phyloP scores from a whole-genome alignment of 495 filamentous ascomycete species.

The Chaetomium tenue region DNA sequence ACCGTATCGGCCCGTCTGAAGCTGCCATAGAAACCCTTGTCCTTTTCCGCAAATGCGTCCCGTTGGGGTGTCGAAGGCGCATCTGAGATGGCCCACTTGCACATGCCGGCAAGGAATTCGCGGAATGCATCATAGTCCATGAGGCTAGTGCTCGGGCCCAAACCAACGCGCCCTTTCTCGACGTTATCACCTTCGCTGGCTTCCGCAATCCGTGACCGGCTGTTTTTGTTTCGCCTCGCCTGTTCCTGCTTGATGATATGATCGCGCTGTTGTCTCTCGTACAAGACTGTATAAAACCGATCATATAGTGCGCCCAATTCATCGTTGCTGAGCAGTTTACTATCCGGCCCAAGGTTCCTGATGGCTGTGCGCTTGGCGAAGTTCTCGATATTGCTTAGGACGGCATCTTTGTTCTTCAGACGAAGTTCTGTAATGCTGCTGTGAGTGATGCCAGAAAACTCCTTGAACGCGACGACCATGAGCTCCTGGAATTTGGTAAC shows the following conservation, averaged over 20 bases:
- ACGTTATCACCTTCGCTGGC: slow-evolving; percentile 42
- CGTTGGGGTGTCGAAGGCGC: slow-evolving; percentile 57
- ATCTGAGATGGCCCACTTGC: slow-evolving; percentile 89
- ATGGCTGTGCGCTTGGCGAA: slow-evolving; percentile 97
- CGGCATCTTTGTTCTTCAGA: slow-evolving; percentile 85
- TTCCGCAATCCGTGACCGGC: slow-evolving; percentile 54
- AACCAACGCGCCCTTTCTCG: slow-evolving; percentile 79
- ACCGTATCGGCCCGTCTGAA: slow-evolving; percentile 49
- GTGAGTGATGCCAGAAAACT: slow-evolving; percentile 94
- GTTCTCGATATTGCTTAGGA: slow-evolving; percentile 90
- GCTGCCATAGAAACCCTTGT: slow-evolving; percentile 52
- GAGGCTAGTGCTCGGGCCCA: slow-evolving; percentile 80
- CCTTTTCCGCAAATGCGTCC: slow-evolving; percentile 52
- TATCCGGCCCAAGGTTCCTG: slow-evolving; percentile 90
- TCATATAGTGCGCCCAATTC: slow-evolving; percentile 90
- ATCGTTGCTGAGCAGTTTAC: slow-evolving; percentile 78
- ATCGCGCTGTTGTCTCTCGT: slow-evolving; percentile 83
- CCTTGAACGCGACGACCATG: slow-evolving; percentile 98
- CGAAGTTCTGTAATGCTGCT: slow-evolving; percentile 85
- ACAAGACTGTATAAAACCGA: slow-evolving; percentile 84
- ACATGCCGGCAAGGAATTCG: slow-evolving; percentile 84
- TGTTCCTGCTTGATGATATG: slow-evolving; percentile 74
- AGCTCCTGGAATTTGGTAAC: slow-evolving; percentile 96
- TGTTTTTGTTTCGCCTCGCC: slow-evolving; percentile 59
- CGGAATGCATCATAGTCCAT: slow-evolving; percentile 98